These are phyloP conservation scores for Phytophthora hibernalis DNA, from an alignment of 352 stramenopile species.

Conservation along the genomic window DNA sequence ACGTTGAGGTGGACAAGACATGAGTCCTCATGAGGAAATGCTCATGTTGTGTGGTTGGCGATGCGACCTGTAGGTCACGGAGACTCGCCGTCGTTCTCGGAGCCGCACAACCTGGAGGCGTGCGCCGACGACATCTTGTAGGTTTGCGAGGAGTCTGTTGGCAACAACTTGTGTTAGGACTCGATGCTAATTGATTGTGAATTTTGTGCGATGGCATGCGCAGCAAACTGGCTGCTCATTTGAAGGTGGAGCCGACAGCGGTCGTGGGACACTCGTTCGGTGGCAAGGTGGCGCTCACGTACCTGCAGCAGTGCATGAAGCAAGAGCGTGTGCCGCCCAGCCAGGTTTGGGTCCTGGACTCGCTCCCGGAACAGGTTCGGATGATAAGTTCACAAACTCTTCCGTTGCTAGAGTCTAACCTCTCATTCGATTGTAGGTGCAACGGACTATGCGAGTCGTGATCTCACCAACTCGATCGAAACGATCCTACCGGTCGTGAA, in stretches of 20 bases:
- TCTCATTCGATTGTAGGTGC: constrained; percentile 28
- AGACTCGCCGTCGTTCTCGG: constrained; percentile 71
- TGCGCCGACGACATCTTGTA: constrained; percentile 79
- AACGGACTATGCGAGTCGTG: constrained; percentile 71
- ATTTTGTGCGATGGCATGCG: background rate
- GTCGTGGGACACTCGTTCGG: constrained; percentile 83
- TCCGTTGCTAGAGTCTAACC: background rate
- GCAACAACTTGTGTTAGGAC: no score
- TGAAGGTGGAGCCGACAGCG: constrained; percentile 65
- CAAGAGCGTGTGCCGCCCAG: constrained; percentile 48
- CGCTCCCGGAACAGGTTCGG: constrained; percentile 70
- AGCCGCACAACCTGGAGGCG: constrained; percentile 68
- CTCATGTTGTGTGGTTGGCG: constrained; percentile 5
- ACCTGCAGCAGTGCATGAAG: constrained; percentile 61
- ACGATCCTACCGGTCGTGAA: constrained; percentile 74
- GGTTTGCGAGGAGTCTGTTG: constrained; percentile 13
- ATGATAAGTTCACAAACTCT: background rate
- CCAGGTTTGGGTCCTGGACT: constrained; percentile 80
- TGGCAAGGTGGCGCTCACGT: constrained; percentile 79
- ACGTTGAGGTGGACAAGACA: background rate
- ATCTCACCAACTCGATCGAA: constrained; percentile 76
- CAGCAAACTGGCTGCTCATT: constrained; percentile 57
- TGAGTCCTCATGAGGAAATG: background rate
- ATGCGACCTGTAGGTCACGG: constrained; percentile 54
- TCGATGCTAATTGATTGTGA: background rate